Base-by-base conservation (phyloP, 305 asterid genomes). In the Ilex paraguariensis region DNA sequence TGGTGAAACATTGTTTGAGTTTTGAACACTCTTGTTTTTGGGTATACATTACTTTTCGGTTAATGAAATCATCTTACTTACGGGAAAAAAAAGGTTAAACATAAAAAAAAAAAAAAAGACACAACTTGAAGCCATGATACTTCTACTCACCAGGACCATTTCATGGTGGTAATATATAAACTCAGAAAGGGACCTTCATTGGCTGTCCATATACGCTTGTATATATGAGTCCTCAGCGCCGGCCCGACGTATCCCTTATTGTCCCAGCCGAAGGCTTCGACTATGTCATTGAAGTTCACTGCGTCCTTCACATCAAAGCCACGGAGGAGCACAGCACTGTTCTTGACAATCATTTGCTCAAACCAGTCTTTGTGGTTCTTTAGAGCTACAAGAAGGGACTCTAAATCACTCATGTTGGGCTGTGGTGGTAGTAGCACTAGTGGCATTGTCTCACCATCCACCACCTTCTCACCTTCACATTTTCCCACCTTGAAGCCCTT, bases 201-300 rank as follows among this genome's bases (percentile, higher is more conserved):
- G 58, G 96, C 96, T 0, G 96, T 88, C 92, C 92, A 86, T 7
- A 88, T 50, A 61, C 95, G 76, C 74, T 88, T 88, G 74, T 88
- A 59, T 32, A 88, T 66, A 72, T 88, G 96, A 0, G 96, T 86
- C 36, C 95, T 74, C 0, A 95, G 96, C 0, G 95, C 96, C 10
- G 96, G 96, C n/a, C 96, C 96, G 57, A 86, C 95, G 30, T 88
- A 88, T 31, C 93, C 80, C 56, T 84, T 86, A 32, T 86, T 84
- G 7, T 88, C 95, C 96, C 95, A 86, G 1, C 87, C 95, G 30
- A 65, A 79, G 13, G 66, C 67, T 66, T 88, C 95, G 12, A 88
- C 75, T 17, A 88, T 73, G 56, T 88, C 96, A 55, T 88, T 84
- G 77, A 88, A 88, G 49, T 82, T 83, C 57, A 70, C 79, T 1